A percentile compares a stretch with the other conserved stretches of the same genome.
These are phyloP conservation scores for Ilyonectria robusta DNA, from an alignment of 2,329 filamentous ascomycete species.

Conservation along the genomic window DNA sequence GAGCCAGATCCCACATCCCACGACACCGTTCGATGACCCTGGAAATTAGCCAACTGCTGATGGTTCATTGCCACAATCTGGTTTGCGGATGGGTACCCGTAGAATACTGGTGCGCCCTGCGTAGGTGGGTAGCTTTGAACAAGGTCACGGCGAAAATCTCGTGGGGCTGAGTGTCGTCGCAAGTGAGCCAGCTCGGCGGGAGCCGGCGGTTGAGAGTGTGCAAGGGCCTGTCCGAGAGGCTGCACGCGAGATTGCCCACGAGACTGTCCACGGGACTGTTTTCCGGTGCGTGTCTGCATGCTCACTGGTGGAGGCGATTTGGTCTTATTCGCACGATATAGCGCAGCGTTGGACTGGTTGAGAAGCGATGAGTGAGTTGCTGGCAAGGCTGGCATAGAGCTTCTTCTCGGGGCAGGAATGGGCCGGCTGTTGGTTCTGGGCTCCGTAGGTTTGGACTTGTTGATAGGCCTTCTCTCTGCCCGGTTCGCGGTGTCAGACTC, in stretches of 20 bases:
- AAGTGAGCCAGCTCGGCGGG: conserved; percentile 33
- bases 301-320: conserved; percentile 59
- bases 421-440: conserved; percentile 35
- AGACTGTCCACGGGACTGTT: conserved; percentile 36
- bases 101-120: conserved; percentile 26
- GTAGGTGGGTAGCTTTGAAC: conserved; percentile 33
- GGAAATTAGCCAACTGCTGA: conserved; percentile 20
- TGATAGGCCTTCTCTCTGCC: not conserved
- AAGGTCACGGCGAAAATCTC: conserved; percentile 37
- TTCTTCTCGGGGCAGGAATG: conserved; percentile 35
- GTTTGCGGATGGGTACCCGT: conserved; percentile 34
- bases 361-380: conserved; percentile 27
- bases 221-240: conserved; percentile 32
- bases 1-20: conserved; percentile 22
- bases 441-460: conserved; percentile 11
- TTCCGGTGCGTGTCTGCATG: conserved; percentile 58
- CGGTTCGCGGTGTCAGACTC: not conserved
- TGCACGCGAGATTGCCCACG: conserved; percentile 36
- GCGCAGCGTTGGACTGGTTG: conserved; percentile 26
- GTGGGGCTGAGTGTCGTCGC: conserved; percentile 38
- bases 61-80: conserved; percentile 27
- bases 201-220: conserved; percentile 31
- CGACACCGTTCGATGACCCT: conserved; percentile 7
- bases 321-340: conserved; percentile 45
- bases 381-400: conserved; percentile 48